phyloP scores from a whole-genome alignment of 495 filamentous ascomycete species.

The Xeromyces bisporus region DNA sequence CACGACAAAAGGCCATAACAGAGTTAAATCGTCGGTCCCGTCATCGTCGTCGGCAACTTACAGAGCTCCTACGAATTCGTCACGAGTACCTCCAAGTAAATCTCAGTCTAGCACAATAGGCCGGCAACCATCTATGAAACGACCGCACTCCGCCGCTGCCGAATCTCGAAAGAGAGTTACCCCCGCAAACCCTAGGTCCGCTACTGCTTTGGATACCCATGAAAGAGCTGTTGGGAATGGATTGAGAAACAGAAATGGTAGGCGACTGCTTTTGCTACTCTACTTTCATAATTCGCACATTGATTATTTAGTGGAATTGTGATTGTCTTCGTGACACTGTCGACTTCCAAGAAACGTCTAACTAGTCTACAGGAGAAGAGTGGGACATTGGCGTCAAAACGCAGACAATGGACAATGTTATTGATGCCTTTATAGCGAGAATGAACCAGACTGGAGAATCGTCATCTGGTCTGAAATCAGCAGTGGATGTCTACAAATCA shows the following conservation, averaged over 20 bases:
- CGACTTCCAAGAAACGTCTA: too few species aligned
- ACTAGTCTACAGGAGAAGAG: slow-evolving; percentile 32
- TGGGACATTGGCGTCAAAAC: slow-evolving; percentile 57
- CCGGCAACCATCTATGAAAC: slow-evolving; percentile 31
- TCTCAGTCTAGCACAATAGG: slow-evolving; percentile 42
- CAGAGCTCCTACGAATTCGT: slow-evolving; percentile 26
- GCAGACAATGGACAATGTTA: slow-evolving; percentile 46
- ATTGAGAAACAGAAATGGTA: slow-evolving; percentile 56
- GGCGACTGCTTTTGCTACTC: slow-evolving; percentile 14
- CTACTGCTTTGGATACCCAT: slow-evolving; percentile 43
- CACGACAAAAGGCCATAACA: slow-evolving; percentile 21
- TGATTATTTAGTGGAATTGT: background rate
- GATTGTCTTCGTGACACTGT: background rate
- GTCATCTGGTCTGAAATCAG: slow-evolving; percentile 47
- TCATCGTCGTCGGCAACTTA: too few species aligned
- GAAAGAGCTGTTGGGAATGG: slow-evolving; percentile 23
- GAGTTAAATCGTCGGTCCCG: slow-evolving; percentile 27
- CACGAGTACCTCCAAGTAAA: slow-evolving; percentile 32
- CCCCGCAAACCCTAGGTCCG: slow-evolving; percentile 34
- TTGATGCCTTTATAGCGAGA: slow-evolving; percentile 40
- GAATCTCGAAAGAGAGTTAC: slow-evolving; percentile 24
- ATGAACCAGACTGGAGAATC: slow-evolving; percentile 44
- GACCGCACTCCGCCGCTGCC: slow-evolving; percentile 31
- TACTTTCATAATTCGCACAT: slow-evolving; percentile 2
- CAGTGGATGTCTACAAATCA: slow-evolving; percentile 50